Evolutionary conservation across 2,329 filamentous ascomycete species (phyloP), one percentile per base, ranked within the genome.

Genomic region (Colletotrichum sp.): DNA sequence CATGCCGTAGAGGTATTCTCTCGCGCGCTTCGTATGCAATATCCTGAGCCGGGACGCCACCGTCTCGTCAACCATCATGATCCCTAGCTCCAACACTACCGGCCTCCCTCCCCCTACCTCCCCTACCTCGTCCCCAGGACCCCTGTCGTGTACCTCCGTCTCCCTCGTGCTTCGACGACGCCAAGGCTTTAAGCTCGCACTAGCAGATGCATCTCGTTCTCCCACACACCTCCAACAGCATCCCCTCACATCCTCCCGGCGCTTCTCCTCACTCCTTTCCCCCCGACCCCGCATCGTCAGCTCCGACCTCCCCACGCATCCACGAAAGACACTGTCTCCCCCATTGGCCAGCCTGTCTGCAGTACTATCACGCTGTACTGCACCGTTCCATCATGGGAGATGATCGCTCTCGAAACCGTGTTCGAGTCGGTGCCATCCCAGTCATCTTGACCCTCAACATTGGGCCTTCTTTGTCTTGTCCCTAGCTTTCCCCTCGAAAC

Each of bases 261-360:
- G 39, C 62, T 75, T 39, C 39, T 55, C 69, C 39, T 44, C 55
- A 49, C 16, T 32, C 32, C 49, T 21, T 15, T n/a, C 28, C 63
- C 73, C 59, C 44, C 65, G 44, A 72, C 73, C 69, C 73, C 73
- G 73, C 73, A 72, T 72, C 69, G 69, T 72, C 69, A 52, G 21
- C 55, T 76, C 63, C 44, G 57, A 24, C 65, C 73, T 76, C 74
- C 65, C 74, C 70, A 76, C 74, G 74, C 70, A 76, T 74, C 70
- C 74, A 76, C 72, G 64, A 65, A 39, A 60, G 49, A 30, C 64
- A 34, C 57, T 36, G 18, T 32, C 28, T n/a, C 28, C 59, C 15
- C 34, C 32, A 76, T 76, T 76, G 74, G 70, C 21, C 24, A 34
- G 64, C 59, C 74, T 73, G 39, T n/a, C 73, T 55, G 44, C 57